Evolutionary conservation across 345 rosid species (phyloP).

Genomic region (Boechera retrofracta): DNA sequence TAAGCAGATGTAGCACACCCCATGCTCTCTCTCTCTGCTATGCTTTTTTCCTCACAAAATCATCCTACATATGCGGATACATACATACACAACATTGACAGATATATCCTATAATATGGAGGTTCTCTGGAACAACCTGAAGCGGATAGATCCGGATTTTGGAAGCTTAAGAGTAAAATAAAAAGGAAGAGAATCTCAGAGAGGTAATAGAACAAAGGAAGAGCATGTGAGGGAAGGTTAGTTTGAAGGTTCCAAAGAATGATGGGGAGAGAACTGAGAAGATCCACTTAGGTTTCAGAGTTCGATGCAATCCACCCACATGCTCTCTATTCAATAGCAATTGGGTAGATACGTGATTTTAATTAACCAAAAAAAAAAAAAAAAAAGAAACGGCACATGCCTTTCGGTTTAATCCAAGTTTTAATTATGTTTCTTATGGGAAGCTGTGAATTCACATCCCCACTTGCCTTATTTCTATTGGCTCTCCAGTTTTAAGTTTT

Average conservation of each 20-base stretch:
- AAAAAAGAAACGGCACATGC: constrained; percentile 42
- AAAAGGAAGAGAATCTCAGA: constrained; percentile 26
- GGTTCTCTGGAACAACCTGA: constrained; percentile 25
- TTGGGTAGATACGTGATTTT: constrained; percentile 32
- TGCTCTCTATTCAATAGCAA: constrained; percentile 37
- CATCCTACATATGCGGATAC: constrained; percentile 45
- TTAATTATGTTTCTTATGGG: constrained; percentile 39
- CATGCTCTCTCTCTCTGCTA: constrained; percentile 52
- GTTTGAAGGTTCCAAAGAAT: constrained; percentile 44
- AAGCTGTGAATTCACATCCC: constrained; percentile 19
- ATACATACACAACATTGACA: constrained; percentile 8
- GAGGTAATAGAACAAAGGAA: constrained; percentile 15
- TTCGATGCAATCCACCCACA: constrained; percentile 38
- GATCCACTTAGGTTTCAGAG: constrained; percentile 41
- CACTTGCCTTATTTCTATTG: constrained; percentile 30
- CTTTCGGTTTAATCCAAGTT: constrained; percentile 44
- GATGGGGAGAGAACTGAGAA: constrained; percentile 36
- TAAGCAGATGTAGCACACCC: constrained; percentile 75
- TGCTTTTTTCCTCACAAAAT: constrained; percentile 34
- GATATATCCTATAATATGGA: constrained; percentile 2
- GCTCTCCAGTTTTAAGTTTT: constrained; percentile 10
- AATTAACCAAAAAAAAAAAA: neutral
- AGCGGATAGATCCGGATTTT: constrained; percentile 30
- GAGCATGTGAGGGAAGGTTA: constrained; percentile 41
- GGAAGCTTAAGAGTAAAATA: constrained; percentile 17